A percentile compares a stretch with the other conserved stretches of the same genome.
phyloP scores from a whole-genome alignment of 2,329 filamentous ascomycete species.

The Chrysoporthe austroafricana region DNA sequence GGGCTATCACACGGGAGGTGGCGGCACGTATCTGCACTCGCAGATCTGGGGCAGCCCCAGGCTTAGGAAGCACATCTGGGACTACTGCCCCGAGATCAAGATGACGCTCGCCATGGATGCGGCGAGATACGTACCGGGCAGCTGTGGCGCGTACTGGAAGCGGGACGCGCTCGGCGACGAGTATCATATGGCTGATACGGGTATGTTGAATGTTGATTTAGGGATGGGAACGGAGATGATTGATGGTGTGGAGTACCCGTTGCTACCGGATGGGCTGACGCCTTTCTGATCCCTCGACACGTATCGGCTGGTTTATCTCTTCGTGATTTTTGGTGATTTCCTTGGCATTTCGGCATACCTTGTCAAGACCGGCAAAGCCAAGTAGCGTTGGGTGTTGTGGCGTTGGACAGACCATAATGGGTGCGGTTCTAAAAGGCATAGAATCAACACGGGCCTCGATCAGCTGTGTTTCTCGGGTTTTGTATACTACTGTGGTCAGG shows the following conservation, averaged over 20 bases:
- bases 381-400: constrained; percentile 15
- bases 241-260: constrained; percentile 46
- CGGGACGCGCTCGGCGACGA: constrained; percentile 35
- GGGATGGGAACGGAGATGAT: constrained; percentile 46
- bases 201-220: constrained; percentile 33
- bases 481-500: neutral
- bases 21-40: constrained; percentile 46
- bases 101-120: constrained; percentile 50
- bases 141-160: constrained; percentile 52
- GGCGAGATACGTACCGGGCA: constrained; percentile 53
- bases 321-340: neutral
- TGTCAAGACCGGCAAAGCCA: neutral
- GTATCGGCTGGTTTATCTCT: neutral
- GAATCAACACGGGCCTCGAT: neutral
- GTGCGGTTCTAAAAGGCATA: neutral
- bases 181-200: constrained; percentile 29
- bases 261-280: constrained; percentile 41
- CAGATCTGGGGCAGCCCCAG: constrained; percentile 51
- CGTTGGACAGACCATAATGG: constrained; percentile 1
- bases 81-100: constrained; percentile 60
- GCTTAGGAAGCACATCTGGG: constrained; percentile 52
- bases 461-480: neutral
- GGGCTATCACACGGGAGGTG: constrained; percentile 56
- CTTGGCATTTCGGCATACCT: neutral
- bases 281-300: constrained; percentile 37